phyloP scores from a whole-genome alignment of 352 stramenopile species.

The Pelagophyceae sp. region DNA sequence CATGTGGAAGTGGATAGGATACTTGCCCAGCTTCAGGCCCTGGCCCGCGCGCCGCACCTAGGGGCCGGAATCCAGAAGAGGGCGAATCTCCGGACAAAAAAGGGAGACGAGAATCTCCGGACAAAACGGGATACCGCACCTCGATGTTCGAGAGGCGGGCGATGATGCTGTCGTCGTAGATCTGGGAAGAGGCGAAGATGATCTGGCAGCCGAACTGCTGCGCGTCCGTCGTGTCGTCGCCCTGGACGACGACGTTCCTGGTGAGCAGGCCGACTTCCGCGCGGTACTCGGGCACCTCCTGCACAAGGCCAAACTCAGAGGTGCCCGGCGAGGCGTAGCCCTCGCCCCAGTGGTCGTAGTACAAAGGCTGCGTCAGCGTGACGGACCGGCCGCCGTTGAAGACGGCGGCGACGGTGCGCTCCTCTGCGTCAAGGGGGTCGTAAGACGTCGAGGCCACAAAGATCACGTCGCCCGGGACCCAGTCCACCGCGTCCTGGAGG shows the following conservation, averaged over 20 bases:
- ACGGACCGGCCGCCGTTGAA: conserved; percentile 26
- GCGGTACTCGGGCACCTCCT: conserved; percentile 29
- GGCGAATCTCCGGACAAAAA: too few species aligned
- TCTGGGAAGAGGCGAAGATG: conserved; percentile 15
- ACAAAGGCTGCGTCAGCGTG: conserved; percentile 30
- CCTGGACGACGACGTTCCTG: conserved; percentile 45
- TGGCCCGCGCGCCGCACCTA: conserved; percentile 46
- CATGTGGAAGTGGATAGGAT: conserved; percentile 50
- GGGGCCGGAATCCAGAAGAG: too few species aligned
- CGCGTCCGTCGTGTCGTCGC: conserved; percentile 23
- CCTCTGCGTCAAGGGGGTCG: conserved; percentile 46
- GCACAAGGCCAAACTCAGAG: too few species aligned
- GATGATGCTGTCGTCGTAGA: conserved; percentile 24
- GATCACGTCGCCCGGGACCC: conserved; percentile 43
- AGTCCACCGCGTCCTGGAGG: conserved; percentile 35
- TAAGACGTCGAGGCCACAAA: conserved; percentile 47
- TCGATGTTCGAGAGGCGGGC: conserved; percentile 30
- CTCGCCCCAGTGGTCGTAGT: conserved; percentile 44
- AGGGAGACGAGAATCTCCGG: too few species aligned
- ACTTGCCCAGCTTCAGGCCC: conserved; percentile 42
- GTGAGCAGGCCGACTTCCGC: conserved; percentile 44
- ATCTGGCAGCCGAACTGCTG: conserved; percentile 30
- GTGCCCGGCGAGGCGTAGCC: conserved; percentile 37
- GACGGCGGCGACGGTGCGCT: conserved; percentile 37
- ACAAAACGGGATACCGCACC: too few species aligned